Conservation (phyloP, 1,284 basidiomycete species). For the Phaffia rhodozyma region DNA sequence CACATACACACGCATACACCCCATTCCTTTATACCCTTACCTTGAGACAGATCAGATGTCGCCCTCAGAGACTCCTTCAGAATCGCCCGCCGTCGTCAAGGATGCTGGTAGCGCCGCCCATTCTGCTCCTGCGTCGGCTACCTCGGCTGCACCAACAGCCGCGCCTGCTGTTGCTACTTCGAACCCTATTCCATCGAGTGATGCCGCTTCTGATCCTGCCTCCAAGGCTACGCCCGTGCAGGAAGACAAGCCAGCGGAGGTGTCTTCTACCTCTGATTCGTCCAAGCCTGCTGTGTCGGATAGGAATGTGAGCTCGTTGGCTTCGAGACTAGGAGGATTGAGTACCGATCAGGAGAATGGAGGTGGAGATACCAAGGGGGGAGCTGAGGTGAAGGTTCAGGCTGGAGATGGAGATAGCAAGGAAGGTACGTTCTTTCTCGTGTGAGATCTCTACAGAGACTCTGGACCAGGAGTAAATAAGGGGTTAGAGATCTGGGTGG, state of each 20-base stretch:
- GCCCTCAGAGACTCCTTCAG: not conserved
- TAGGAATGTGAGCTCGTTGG: slow-evolving; percentile 14
- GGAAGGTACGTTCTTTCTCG: not conserved
- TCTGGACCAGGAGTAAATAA: not conserved
- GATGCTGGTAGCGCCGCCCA: slow-evolving; percentile 16
- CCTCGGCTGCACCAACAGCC: not conserved
- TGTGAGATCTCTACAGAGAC: not conserved
- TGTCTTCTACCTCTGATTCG: not conserved
- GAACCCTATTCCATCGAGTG: not conserved
- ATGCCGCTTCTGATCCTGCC: not conserved
- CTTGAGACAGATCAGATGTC: not conserved
- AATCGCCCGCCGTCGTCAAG: slow-evolving; percentile 10
- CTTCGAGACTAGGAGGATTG: slow-evolving; percentile 13
- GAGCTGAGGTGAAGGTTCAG: not conserved
- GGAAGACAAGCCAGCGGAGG: not conserved
- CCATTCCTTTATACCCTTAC: too few species aligned
- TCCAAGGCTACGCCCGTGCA: not conserved
- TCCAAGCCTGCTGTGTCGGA: slow-evolving; percentile 1
- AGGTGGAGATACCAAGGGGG: not conserved
- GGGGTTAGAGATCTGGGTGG: not conserved
- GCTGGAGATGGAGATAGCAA: not conserved
- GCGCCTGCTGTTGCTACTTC: not conserved
- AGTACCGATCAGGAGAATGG: not conserved
- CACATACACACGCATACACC: too few species aligned
- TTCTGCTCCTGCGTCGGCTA: not conserved